A percentile compares a stretch with the other conserved stretches of the same genome.
Conservation (phyloP, 306 rosid species). For the Pterocarpus macrocarpus region DNA sequence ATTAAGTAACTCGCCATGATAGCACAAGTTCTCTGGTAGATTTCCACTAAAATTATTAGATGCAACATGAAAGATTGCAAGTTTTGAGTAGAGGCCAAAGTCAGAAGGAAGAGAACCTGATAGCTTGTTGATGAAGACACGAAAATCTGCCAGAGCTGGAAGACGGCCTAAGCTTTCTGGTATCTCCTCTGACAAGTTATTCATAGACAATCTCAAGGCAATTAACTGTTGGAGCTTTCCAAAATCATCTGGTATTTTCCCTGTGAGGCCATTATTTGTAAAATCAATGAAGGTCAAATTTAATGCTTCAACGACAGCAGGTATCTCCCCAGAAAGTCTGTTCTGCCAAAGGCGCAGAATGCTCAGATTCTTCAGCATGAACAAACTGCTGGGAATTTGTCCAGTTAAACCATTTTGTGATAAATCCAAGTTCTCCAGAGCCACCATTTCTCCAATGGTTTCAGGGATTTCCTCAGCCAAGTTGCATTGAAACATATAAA, state of each 20-base stretch:
- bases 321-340: slow-evolving; percentile 63
- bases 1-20: slow-evolving; percentile 51
- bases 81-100: slow-evolving; percentile 61
- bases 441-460: slow-evolving; percentile 61
- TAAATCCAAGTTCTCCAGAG: slow-evolving; percentile 62
- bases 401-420: slow-evolving; percentile 57
- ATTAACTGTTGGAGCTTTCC: slow-evolving; percentile 62
- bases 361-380: slow-evolving; percentile 59
- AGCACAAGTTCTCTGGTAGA: slow-evolving; percentile 71
- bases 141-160: slow-evolving; percentile 54
- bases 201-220: slow-evolving; percentile 48
- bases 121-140: slow-evolving; percentile 56
- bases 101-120: slow-evolving; percentile 70
- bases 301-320: slow-evolving; percentile 58
- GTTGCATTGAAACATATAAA: slow-evolving; percentile 52
- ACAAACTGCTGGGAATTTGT: slow-evolving; percentile 61
- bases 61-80: slow-evolving; percentile 48
- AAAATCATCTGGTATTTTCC: slow-evolving; percentile 63
- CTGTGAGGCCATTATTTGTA: slow-evolving; percentile 53
- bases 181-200: slow-evolving; percentile 64
- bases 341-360: slow-evolving; percentile 52
- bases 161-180: slow-evolving; percentile 66
- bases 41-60: slow-evolving; percentile 60
- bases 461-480: slow-evolving; percentile 69
- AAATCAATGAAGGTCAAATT: slow-evolving; percentile 62